A percentile compares a stretch with the other conserved stretches of the same genome.
phyloP scores from a whole-genome alignment of 345 rosid species.

The Mallotus nudiflorus region DNA sequence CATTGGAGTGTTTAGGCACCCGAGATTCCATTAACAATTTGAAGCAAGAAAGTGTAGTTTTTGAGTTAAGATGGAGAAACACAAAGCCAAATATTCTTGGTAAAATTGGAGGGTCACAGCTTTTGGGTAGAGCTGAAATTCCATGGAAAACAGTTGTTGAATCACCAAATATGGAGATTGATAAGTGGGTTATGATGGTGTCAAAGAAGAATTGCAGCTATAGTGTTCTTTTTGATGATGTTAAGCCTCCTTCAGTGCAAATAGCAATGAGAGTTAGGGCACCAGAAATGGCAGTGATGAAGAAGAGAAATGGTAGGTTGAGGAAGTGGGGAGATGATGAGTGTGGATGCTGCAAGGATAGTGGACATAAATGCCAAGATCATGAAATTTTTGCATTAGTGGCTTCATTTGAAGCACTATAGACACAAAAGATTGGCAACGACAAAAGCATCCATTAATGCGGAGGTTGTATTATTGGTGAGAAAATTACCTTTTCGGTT shows the following conservation, averaged over 20 bases:
- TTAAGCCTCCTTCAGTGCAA: slow-evolving; percentile 46
- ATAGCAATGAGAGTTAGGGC: slow-evolving; percentile 37
- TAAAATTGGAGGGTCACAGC: slow-evolving; percentile 43
- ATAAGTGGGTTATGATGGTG: slow-evolving; percentile 43
- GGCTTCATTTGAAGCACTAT: slow-evolving; percentile 50
- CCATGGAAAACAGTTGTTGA: slow-evolving; percentile 50
- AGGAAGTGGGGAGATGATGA: slow-evolving; percentile 19
- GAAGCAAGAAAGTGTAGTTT: slow-evolving; percentile 47
- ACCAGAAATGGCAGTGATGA: slow-evolving; percentile 15
- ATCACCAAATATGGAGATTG: slow-evolving; percentile 48
- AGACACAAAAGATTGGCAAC: slow-evolving; percentile 3
- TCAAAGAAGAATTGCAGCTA: slow-evolving; percentile 15
- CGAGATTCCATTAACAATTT: slow-evolving; percentile 45
- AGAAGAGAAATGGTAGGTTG: slow-evolving; percentile 17
- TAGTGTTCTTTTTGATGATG: slow-evolving; percentile 9
- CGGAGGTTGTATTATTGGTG: no score
- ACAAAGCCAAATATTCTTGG: slow-evolving; percentile 33
- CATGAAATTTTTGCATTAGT: slow-evolving; percentile 45
- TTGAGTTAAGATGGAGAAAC: slow-evolving; percentile 63
- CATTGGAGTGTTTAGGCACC: slow-evolving; percentile 56
- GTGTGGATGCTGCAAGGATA: slow-evolving; percentile 32
- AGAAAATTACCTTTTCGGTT: not conserved
- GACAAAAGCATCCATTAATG: no score
- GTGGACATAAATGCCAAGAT: slow-evolving; percentile 33
- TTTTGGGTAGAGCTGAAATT: slow-evolving; percentile 59